Evolutionary conservation across 1,284 basidiomycete species (phyloP), one percentile per base, ranked within the genome.

Genomic region (Ganoderma lucidum): DNA sequence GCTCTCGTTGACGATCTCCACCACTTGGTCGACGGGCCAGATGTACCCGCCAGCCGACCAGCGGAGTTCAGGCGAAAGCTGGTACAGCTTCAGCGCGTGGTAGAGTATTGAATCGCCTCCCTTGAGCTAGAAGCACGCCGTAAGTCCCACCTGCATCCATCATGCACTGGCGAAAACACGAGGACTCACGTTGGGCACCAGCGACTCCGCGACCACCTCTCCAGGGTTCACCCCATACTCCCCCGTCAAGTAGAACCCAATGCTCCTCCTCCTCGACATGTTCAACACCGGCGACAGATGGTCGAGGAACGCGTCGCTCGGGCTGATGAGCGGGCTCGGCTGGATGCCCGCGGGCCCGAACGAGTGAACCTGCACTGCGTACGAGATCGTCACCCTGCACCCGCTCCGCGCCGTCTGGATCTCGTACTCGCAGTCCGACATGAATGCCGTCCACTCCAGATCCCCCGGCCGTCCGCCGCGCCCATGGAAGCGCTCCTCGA

Each of bases 41-140:
- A 94, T 85, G 78, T 91, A 93, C 15, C 92, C 91, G 6, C 92
- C 92, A 35, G 93, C 93, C 28, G 88, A 88, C 90, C 92, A 94
- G 66, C 91, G 90, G 0, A 94, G 84, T 71, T 92, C 91, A 0
- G 92, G 91, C 1, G 82, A 78, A 45, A 94, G 87, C 72, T 93
- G 93, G 82, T 90, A 93, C 35, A 90, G 79, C 78, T 92, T 93
- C 75, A 94, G 81, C 3, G 92, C 90, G 67, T 92, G 90, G 78
- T 92, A 93, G 15, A 94, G 79, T 45, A 93, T 78, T 5, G 90
- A 88, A 75, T 94, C 93, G 23, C 90, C 89, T 39, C 91, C 92
- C 81, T 92, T 93, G 63, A 94, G 81, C 93, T 94, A 75, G 32
- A 41, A 65, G 53, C 10, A n/a, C 19, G 5, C 8, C 37, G 10